A percentile compares a stretch with the other conserved stretches of the same genome.
phyloP scores from a whole-genome alignment of 331 rosid genomes.

The Malus hybrid region DNA sequence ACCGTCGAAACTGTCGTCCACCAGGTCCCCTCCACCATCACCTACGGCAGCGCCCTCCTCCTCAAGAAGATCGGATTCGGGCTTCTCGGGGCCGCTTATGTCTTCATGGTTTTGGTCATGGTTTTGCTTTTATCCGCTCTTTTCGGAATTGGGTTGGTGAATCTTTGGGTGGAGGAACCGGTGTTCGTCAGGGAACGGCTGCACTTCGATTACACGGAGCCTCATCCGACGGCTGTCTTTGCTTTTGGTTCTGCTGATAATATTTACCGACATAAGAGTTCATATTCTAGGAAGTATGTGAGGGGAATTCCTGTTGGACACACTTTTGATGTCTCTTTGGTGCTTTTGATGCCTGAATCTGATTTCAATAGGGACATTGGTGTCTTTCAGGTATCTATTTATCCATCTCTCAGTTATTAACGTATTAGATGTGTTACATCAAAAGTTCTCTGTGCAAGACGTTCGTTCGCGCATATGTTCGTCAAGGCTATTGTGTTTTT shows the following conservation, averaged over 20 bases:
- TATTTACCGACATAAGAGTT: background rate
- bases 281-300: slow-evolving; percentile 11
- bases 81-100: slow-evolving; percentile 42
- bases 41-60: slow-evolving; percentile 16
- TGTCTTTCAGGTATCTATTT: slow-evolving; percentile 61
- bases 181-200: slow-evolving; percentile 36
- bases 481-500: too few species aligned
- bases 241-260: slow-evolving; percentile 5
- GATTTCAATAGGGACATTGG: slow-evolving; percentile 62
- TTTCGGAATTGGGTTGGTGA: slow-evolving; percentile 46
- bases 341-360: slow-evolving; percentile 78
- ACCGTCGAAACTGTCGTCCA: slow-evolving; percentile 32
- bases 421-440: background rate
- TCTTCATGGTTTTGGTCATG: slow-evolving; percentile 23
- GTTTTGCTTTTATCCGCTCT: slow-evolving; percentile 34
- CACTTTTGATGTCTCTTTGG: slow-evolving; percentile 39
- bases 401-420: too few species aligned
- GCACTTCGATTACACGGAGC: slow-evolving; percentile 62
- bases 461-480: too few species aligned
- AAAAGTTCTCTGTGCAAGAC: too few species aligned
- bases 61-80: slow-evolving; percentile 47
- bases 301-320: slow-evolving; percentile 66
- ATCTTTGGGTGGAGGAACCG: slow-evolving; percentile 62
- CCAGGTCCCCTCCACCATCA: slow-evolving; percentile 27
- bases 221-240: slow-evolving; percentile 54